These are phyloP conservation scores for Talaromyces sp. DNA, from an alignment of 2,329 filamentous ascomycete species.

Conservation along the genomic window DNA sequence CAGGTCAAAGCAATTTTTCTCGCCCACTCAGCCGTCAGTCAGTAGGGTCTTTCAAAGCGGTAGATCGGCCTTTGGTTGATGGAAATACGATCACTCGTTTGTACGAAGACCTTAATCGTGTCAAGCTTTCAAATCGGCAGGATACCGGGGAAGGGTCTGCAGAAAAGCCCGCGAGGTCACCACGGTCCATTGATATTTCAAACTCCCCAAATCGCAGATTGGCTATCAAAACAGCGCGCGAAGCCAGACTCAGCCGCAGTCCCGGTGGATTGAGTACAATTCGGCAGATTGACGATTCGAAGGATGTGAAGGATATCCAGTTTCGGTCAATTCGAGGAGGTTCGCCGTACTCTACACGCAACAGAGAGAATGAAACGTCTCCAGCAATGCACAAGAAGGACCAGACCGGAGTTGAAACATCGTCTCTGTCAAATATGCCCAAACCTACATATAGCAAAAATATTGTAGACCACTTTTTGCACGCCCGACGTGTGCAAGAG, in stretches of 20 bases:
- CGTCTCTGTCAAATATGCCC: constrained; percentile 18
- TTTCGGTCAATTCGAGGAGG: constrained; percentile 23
- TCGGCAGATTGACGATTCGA: constrained; percentile 15
- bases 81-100: neutral
- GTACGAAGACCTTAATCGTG: neutral
- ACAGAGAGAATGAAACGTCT: constrained; percentile 26
- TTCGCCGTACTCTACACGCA: constrained; percentile 15
- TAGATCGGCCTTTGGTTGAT: constrained; percentile 1
- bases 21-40: constrained; percentile 31
- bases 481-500: constrained; percentile 21
- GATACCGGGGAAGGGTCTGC: neutral
- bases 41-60: constrained; percentile 13
- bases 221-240: constrained; percentile 11
- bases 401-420: constrained; percentile 12
- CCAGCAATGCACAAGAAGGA: constrained; percentile 6
- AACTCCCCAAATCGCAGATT: constrained; percentile 28
- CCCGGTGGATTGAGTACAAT: constrained; percentile 11
- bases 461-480: constrained; percentile 34
- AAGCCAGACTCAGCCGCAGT: constrained; percentile 15
- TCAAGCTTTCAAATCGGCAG: neutral
- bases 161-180: constrained; percentile 11
- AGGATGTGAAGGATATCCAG: constrained; percentile 18
- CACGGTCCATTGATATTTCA: constrained; percentile 16
- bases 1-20: constrained; percentile 28
- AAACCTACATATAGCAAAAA: constrained; percentile 27